These are phyloP conservation scores for Phlebopus sp. DNA, from an alignment of 1,284 basidiomycete species.

Conservation along the genomic window DNA sequence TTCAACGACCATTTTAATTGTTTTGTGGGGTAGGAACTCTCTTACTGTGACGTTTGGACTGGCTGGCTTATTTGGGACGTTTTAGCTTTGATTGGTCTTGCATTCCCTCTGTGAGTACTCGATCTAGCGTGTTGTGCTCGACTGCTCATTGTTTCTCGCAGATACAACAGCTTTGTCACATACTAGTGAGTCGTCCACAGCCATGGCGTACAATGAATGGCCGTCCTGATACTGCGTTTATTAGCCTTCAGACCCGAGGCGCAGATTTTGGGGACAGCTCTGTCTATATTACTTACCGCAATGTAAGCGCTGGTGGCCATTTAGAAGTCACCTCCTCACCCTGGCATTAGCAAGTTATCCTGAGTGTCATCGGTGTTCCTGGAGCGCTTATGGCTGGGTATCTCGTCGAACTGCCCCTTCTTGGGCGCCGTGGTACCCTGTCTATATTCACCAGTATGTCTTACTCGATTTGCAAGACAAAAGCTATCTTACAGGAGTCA, in stretches of 20 bases:
- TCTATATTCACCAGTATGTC: constrained; percentile 52
- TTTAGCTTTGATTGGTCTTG: constrained; percentile 69
- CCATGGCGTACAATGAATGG: neutral
- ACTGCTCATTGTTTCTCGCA: constrained; percentile 18
- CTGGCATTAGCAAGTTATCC: constrained; percentile 53
- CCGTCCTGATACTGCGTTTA: constrained; percentile 1
- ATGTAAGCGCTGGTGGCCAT: constrained; percentile 45
- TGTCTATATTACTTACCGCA: constrained; percentile 64
- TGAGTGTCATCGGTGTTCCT: constrained; percentile 66
- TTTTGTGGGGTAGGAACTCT: constrained; percentile 53
- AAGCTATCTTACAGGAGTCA: neutral
- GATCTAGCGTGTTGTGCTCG: neutral
- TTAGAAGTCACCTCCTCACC: constrained; percentile 1
- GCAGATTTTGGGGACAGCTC: constrained; percentile 61
- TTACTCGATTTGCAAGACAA: neutral
- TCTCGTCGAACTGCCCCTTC: constrained; percentile 54
- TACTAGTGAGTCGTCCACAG: constrained; percentile 47
- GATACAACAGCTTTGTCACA: constrained; percentile 59
- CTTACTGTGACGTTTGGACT: neutral
- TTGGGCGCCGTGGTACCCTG: constrained; percentile 65
- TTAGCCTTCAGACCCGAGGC: constrained; percentile 57
- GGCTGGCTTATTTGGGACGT: constrained; percentile 2
- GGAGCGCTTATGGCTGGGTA: constrained; percentile 62
- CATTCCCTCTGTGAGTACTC: constrained; percentile 59
- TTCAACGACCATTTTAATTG: constrained; percentile 58